phyloP scores from a whole-genome alignment of 805 yeast genomes.

The Pichia manshurica region DNA sequence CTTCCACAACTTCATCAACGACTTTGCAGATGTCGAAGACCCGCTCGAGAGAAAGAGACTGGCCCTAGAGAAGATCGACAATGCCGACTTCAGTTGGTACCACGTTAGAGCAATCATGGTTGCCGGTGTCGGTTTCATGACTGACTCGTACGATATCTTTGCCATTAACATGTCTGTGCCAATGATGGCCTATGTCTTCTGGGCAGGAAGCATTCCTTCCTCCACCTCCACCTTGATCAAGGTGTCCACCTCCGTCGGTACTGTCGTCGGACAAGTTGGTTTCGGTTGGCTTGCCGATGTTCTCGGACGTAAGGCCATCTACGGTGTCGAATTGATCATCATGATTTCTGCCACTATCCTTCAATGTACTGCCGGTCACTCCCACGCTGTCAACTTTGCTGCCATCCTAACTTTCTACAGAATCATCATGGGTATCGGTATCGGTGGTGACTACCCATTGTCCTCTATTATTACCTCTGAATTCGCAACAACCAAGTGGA shows the following conservation, averaged over 20 bases:
- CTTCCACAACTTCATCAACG: conserved; percentile 75
- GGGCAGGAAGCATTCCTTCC: conserved; percentile 55
- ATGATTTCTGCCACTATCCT: conserved; percentile 75
- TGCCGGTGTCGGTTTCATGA: conserved; percentile 91
- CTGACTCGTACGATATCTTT: conserved; percentile 89
- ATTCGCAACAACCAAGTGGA: conserved; percentile 91
- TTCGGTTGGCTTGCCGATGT: conserved; percentile 80
- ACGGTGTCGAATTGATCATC: conserved; percentile 80
- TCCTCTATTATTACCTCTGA: conserved; percentile 92
- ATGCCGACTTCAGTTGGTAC: conserved; percentile 75
- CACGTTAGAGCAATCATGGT: conserved; percentile 76
- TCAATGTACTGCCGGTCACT: conserved; percentile 68
- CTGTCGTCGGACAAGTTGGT: conserved; percentile 83
- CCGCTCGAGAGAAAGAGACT: conserved; percentile 83
- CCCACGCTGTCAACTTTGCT: conserved; percentile 66
- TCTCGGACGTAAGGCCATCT: conserved; percentile 80
- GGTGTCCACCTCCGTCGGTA: conserved; percentile 90
- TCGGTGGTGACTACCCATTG: conserved; percentile 95
- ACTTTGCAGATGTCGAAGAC: conserved; percentile 76
- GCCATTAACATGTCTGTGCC: conserved; percentile 79
- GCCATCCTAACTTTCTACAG: conserved; percentile 75
- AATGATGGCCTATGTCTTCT: conserved; percentile 73
- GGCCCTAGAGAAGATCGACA: conserved; percentile 79
- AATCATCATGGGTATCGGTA: conserved; percentile 91
- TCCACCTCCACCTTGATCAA: conserved; percentile 74